Conservation (phyloP, 164 flowering plant genomes). For the Taxillus chinensis region DNA sequence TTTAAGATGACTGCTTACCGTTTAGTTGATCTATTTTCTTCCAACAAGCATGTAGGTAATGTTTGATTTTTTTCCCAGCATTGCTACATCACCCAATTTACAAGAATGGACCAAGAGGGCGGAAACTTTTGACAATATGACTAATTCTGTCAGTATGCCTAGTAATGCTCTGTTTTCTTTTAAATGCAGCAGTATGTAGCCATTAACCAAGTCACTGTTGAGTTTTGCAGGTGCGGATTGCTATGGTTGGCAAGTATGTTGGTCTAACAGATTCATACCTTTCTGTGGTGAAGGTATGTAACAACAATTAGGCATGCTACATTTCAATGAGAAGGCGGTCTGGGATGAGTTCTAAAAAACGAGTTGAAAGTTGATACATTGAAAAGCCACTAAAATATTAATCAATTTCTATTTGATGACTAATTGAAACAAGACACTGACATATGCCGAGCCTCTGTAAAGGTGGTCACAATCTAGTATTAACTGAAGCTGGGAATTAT, state of each 20-base stretch:
- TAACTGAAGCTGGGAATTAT: too few species aligned
- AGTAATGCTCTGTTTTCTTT: slow-evolving; percentile 6
- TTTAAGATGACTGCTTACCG: too few species aligned
- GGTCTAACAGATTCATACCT: slow-evolving; percentile 88
- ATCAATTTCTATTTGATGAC: too few species aligned
- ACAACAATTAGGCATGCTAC: neutral
- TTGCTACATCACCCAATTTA: slow-evolving; percentile 58
- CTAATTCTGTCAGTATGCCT: slow-evolving; percentile 49
- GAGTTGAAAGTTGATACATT: too few species aligned
- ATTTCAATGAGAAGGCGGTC: neutral
- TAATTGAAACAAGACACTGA: too few species aligned
- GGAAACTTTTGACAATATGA: slow-evolving; percentile 73
- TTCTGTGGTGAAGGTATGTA: slow-evolving; percentile 79
- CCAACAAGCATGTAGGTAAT: too few species aligned
- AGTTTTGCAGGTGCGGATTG: slow-evolving; percentile 74
- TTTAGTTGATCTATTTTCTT: too few species aligned
- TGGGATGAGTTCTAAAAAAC: neutral
- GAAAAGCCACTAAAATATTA: too few species aligned
- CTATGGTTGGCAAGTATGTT: slow-evolving; percentile 93
- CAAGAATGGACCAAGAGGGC: slow-evolving; percentile 85
- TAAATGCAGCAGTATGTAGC: neutral
- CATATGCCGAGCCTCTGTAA: too few species aligned
- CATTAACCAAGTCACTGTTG: neutral
- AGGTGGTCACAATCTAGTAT: too few species aligned
- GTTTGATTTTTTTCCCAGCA: slow-evolving; percentile 42